Percentiles rank a stretch among this genome's conserved stretches.
Evolutionary conservation across 1,139 yeast genomes (phyloP).

Genomic region (Suhomyces coccinellae): DNA sequence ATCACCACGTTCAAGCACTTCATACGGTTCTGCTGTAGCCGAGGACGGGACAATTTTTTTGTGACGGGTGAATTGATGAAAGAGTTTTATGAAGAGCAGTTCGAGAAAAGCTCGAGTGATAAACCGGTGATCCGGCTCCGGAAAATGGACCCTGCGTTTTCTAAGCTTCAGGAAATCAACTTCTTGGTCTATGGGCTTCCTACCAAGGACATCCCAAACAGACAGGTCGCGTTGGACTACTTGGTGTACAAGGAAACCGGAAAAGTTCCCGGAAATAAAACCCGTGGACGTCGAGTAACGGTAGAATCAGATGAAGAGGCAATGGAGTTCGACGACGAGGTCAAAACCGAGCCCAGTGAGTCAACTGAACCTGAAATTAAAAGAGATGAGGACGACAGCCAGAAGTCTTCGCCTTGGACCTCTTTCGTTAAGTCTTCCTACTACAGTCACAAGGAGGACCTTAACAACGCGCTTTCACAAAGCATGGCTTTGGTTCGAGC

Average conservation of each 20-base stretch:
- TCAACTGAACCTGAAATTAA: too few species aligned
- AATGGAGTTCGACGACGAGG: neutral
- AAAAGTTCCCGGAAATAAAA: conserved; percentile 5
- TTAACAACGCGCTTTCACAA: conserved; percentile 9
- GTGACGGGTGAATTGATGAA: conserved; percentile 22
- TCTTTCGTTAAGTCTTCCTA: conserved; percentile 10
- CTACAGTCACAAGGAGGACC: conserved; percentile 11
- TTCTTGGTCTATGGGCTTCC: conserved; percentile 18
- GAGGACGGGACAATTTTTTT: conserved; percentile 15
- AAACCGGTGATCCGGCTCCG: conserved; percentile 21
- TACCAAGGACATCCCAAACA: conserved; percentile 20
- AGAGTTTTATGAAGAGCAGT: conserved; percentile 20
- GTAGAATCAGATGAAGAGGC: neutral
- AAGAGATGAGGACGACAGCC: too few species aligned
- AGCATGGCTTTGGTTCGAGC: conserved; percentile 7
- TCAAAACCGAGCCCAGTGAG: neutral
- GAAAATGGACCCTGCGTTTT: conserved; percentile 22
- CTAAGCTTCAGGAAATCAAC: conserved; percentile 21
- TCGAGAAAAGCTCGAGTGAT: conserved; percentile 16
- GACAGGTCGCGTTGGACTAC: conserved; percentile 18
- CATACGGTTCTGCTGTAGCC: conserved; percentile 19
- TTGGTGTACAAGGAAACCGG: conserved; percentile 18
- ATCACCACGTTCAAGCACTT: conserved; percentile 22
- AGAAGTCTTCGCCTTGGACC: neutral
- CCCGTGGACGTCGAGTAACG: neutral